Evolutionary conservation across 2,329 filamentous ascomycete genomes (phyloP), one percentile per base, ranked within the genome.

Genomic region (Nakataea oryzae): DNA sequence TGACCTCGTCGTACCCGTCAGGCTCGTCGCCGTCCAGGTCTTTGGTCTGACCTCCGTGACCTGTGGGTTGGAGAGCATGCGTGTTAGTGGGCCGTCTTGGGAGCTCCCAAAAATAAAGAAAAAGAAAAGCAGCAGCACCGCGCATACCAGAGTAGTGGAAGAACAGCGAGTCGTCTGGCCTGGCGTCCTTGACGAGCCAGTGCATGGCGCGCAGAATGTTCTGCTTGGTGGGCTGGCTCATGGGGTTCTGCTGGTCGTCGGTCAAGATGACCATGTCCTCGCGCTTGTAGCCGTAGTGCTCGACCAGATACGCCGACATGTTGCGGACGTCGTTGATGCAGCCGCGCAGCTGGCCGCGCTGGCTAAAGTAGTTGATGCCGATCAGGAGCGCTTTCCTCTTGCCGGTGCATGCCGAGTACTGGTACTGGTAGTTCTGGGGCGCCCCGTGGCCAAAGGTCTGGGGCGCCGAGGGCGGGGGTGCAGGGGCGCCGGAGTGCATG

Each of bases 251-350:
- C 77, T 97, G 93, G 73, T 97, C 93, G 72, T 97, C 93, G 54
- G 93, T 97, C 72, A 97, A 82, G 65, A 95, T 87, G 26, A 97
- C 93, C 93, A 97, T 97, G 71, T 97, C 93, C 75, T 97, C 93
- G 63, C 92, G 82, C 76, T 91, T 92, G 74, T 97, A 97, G 32
- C 90, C 90, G 74, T 96, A 97, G 71, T 91, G 87, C 74, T 93
- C 86, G 66, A 91, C 90, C 63, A 97, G 79, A 72, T 96, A 97
- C 59, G 84, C 83, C 27, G 92, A 96, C 91, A 97, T 96, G 78
- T 97, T 97, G 76, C 93, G 90, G 56, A 97, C 93, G 73, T 97
- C 93, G 72, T 97, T 97, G 79, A 97, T 97, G 72, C 93, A 97
- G 57, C 93, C 93, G 63, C 92, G 83, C 58, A 97, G 81, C 79